phyloP scores from a whole-genome alignment of 2,329 filamentous ascomycete genomes.

The Sporothrix humicola region DNA sequence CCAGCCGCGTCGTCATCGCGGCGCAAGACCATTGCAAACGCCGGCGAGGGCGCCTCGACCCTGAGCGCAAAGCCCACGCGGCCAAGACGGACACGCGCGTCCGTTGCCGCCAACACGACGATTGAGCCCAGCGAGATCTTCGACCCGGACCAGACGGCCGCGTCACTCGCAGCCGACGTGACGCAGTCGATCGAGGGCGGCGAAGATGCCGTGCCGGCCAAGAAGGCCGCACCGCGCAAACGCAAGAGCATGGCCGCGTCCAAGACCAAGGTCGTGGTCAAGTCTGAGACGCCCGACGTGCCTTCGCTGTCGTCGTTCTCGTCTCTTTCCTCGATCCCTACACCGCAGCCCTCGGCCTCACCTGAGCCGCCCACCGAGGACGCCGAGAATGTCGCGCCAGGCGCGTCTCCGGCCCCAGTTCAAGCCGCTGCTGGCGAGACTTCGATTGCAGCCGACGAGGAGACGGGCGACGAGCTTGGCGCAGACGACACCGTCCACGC shows the following conservation, averaged over 20 bases:
- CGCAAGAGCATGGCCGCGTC: conserved; percentile 64
- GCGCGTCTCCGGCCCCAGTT: background rate
- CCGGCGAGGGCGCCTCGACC: conserved; percentile 36
- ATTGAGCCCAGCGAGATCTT: conserved; percentile 67
- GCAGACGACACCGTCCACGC: conserved; percentile 26
- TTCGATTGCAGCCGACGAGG: background rate
- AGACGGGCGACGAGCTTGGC: conserved; percentile 23
- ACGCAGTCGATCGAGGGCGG: conserved; percentile 44
- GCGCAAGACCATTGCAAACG: conserved; percentile 53
- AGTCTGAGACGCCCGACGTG: conserved; percentile 52
- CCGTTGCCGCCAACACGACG: conserved; percentile 46
- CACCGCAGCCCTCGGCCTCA: background rate
- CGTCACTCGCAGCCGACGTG: background rate
- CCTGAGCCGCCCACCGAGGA: conserved; percentile 6
- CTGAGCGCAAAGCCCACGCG: conserved; percentile 46
- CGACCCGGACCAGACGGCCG: conserved; percentile 58
- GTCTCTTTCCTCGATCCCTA: conserved; percentile 28
- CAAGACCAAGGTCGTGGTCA: conserved; percentile 42
- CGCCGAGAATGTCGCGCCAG: conserved; percentile 17
- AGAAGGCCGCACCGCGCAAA: conserved; percentile 65
- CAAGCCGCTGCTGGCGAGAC: background rate
- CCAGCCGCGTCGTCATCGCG: conserved; percentile 41
- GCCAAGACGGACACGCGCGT: conserved; percentile 51
- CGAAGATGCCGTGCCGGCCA: conserved; percentile 40
- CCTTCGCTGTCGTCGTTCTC: conserved; percentile 40